These are phyloP conservation scores for Cornus suecica DNA, from an alignment of 148 eudicot species.

Conservation along the genomic window DNA sequence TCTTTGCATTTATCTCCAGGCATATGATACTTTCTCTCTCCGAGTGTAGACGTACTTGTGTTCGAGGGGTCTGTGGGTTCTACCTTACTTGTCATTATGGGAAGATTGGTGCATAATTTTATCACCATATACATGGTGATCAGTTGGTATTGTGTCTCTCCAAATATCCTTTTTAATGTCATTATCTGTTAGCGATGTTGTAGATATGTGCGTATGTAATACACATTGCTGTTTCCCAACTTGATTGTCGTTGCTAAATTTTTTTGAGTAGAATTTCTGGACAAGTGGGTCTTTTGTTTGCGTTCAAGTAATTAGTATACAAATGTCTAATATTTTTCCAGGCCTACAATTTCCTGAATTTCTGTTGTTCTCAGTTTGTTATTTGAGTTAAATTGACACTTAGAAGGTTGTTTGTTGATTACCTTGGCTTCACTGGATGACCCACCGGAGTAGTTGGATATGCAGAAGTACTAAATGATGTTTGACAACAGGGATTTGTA, in stretches of 20 bases:
- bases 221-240: constrained; percentile 2
- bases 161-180: not conserved
- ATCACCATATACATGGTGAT: not conserved
- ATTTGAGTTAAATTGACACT: not conserved
- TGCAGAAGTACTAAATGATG: not conserved
- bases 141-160: not conserved
- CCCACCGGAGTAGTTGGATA: not conserved
- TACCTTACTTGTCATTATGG: not conserved
- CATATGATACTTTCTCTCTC: too few relatives aligned
- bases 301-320: not conserved
- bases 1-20: too few relatives aligned
- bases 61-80: not conserved
- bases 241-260: not conserved
- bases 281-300: not conserved
- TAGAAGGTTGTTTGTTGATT: constrained; percentile 15
- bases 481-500: not conserved
- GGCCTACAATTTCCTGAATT: not conserved
- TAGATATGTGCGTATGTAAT: not conserved
- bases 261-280: not conserved
- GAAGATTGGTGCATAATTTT: not conserved
- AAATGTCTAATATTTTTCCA: not conserved
- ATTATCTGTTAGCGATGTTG: not conserved
- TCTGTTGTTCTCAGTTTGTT: not conserved
- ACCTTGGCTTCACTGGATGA: constrained; percentile 16
- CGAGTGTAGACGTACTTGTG: too few relatives aligned